Conservation (phyloP, 192 early-diverging fungal genomes). For the Polychytrium aggregatum region DNA sequence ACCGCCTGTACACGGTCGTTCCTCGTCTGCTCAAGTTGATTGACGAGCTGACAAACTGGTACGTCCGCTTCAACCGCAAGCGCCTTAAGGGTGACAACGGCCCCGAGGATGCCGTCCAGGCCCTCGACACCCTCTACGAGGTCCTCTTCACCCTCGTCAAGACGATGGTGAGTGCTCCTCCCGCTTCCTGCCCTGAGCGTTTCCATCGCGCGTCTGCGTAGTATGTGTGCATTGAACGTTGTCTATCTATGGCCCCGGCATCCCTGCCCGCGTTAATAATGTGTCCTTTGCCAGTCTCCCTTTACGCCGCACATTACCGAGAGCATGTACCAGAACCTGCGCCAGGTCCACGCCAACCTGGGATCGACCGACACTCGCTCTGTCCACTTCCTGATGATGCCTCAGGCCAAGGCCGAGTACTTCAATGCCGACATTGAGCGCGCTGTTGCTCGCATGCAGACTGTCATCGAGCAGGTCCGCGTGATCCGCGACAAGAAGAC, state of each 20-base stretch:
- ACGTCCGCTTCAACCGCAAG: slow-evolving; percentile 95
- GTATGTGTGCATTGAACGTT: not conserved
- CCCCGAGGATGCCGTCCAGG: slow-evolving; percentile 65
- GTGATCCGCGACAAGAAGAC: slow-evolving; percentile 82
- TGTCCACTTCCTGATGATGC: slow-evolving; percentile 93
- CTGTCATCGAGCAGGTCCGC: slow-evolving; percentile 92
- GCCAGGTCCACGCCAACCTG: slow-evolving; percentile 57
- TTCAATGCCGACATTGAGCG: slow-evolving; percentile 94
- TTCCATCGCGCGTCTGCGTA: no score
- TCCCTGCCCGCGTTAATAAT: no score
- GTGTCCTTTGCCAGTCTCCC: slow-evolving; percentile 47
- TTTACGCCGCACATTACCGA: slow-evolving; percentile 97
- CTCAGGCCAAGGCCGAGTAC: slow-evolving; percentile 86
- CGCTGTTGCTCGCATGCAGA: slow-evolving; percentile 86
- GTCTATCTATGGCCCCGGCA: not conserved
- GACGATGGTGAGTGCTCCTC: slow-evolving; percentile 58
- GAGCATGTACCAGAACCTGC: slow-evolving; percentile 93
- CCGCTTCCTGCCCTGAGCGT: no score
- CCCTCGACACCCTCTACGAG: slow-evolving; percentile 94
- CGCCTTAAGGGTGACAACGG: slow-evolving; percentile 94
- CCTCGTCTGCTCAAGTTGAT: slow-evolving; percentile 81
- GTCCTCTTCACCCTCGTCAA: slow-evolving; percentile 82
- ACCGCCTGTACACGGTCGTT: slow-evolving; percentile 96
- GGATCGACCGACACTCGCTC: slow-evolving; percentile 64
- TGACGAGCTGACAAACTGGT: slow-evolving; percentile 97